phyloP scores from a whole-genome alignment of 2,329 filamentous ascomycete species.

The Talaromyces albobiverticillius region DNA sequence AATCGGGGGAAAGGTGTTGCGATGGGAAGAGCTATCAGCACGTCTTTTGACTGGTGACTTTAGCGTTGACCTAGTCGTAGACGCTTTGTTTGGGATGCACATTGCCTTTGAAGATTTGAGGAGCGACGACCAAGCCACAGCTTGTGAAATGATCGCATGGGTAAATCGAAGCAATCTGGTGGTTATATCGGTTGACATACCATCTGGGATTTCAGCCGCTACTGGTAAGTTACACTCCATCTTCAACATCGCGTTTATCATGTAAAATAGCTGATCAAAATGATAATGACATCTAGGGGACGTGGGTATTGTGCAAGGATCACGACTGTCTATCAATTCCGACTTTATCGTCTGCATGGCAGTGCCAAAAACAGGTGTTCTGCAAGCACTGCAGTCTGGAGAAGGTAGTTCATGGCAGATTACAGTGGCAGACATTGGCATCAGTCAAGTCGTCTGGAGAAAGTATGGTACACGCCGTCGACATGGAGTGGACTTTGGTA shows the following conservation, averaged over 20 bases:
- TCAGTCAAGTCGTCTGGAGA: conserved; percentile 78
- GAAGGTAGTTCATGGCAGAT: conserved; percentile 66
- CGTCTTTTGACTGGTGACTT: conserved; percentile 54
- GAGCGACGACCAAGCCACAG: conserved; percentile 75
- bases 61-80: conserved; percentile 76
- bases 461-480: conserved; percentile 78
- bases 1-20: conserved; percentile 71
- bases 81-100: conserved; percentile 82
- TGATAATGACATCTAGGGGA: conserved; percentile 39
- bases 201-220: conserved; percentile 80
- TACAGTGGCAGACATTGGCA: conserved; percentile 81
- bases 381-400: conserved; percentile 69
- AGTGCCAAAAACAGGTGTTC: conserved; percentile 78
- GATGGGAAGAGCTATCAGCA: conserved; percentile 57
- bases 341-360: conserved; percentile 82
- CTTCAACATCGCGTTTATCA: conserved; percentile 52
- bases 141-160: conserved; percentile 90
- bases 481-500: conserved; percentile 83
- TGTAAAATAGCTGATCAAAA: background rate
- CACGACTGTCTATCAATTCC: conserved; percentile 74
- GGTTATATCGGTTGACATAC: conserved; percentile 84
- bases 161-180: conserved; percentile 82
- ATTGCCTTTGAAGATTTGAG: conserved; percentile 85
- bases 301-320: conserved; percentile 63
- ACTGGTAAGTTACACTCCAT: conserved; percentile 55